A percentile compares a stretch with the other conserved stretches of the same genome.
phyloP scores from a whole-genome alignment of 805 yeast species.

The Schwanniomyces occidentalis region DNA sequence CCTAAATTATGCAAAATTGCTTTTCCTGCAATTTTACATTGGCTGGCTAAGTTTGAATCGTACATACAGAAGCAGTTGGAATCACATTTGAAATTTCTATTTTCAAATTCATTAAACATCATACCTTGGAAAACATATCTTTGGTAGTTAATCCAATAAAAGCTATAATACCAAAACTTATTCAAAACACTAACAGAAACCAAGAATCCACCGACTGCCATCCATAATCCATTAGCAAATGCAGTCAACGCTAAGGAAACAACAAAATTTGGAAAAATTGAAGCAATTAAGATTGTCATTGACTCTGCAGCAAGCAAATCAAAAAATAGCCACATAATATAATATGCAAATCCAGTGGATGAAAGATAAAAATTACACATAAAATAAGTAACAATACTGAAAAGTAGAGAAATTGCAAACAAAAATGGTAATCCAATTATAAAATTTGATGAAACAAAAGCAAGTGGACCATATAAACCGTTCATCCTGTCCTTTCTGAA shows the following conservation, averaged over 20 bases:
- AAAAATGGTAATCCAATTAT: constrained; percentile 38
- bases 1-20: constrained; percentile 34
- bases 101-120: constrained; percentile 40
- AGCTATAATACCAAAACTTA: constrained; percentile 40
- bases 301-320: constrained; percentile 43
- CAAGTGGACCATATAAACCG: constrained; percentile 38
- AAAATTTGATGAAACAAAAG: constrained; percentile 36
- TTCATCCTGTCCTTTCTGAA: constrained; percentile 33
- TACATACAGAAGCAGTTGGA: constrained; percentile 37
- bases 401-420: constrained; percentile 29
- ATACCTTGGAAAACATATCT: constrained; percentile 45
- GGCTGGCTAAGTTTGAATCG: constrained; percentile 21
- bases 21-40: constrained; percentile 33
- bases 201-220: constrained; percentile 44
- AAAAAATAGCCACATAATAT: constrained; percentile 38
- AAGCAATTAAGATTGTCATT: constrained; percentile 35
- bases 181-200: constrained; percentile 34
- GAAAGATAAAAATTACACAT: constrained; percentile 29
- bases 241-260: constrained; percentile 40
- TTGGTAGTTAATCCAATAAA: constrained; percentile 42
- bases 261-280: constrained; percentile 36
- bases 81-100: constrained; percentile 29
- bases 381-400: constrained; percentile 34
- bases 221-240: constrained; percentile 44
- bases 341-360: constrained; percentile 32